These are phyloP conservation scores for Rubia tinctorum DNA, from an alignment of 305 asterid genomes.

Conservation along the genomic window DNA sequence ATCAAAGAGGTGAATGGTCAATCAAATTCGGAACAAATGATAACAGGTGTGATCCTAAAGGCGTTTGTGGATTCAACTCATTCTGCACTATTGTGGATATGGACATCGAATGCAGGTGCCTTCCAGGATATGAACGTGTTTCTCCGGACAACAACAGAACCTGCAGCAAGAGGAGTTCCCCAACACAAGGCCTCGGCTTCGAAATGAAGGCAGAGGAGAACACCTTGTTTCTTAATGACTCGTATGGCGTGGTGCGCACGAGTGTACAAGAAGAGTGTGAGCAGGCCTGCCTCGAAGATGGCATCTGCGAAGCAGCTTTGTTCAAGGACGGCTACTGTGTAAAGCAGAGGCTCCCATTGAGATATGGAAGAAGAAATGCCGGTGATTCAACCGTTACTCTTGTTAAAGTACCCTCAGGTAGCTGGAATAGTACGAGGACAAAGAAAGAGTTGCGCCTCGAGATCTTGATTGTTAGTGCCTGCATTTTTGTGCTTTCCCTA, in stretches of 20 bases:
- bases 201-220: background rate
- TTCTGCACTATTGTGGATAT: constrained; percentile 27
- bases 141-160: background rate
- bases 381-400: constrained; percentile 18
- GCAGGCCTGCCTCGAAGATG: constrained; percentile 39
- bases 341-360: constrained; percentile 46
- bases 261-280: constrained; percentile 13
- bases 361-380: constrained; percentile 29
- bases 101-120: background rate
- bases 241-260: constrained; percentile 18
- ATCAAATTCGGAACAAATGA: constrained; percentile 13
- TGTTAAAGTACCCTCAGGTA: constrained; percentile 22
- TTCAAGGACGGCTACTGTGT: constrained; percentile 17
- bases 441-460: constrained; percentile 18
- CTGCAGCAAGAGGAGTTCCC: background rate
- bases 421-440: background rate
- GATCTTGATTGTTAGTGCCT: constrained; percentile 29
- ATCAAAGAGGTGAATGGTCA: constrained; percentile 13
- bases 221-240: constrained; percentile 27
- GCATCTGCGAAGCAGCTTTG: constrained; percentile 42
- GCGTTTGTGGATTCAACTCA: constrained; percentile 44
- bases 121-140: background rate
- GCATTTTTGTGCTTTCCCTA: constrained; percentile 18
- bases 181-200: background rate
- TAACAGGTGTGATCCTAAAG: constrained; percentile 30